A percentile compares a stretch with the other conserved stretches of the same genome.
These are phyloP conservation scores for Annulohypoxylon bovei DNA, from an alignment of 495 filamentous ascomycete genomes.

Conservation along the genomic window DNA sequence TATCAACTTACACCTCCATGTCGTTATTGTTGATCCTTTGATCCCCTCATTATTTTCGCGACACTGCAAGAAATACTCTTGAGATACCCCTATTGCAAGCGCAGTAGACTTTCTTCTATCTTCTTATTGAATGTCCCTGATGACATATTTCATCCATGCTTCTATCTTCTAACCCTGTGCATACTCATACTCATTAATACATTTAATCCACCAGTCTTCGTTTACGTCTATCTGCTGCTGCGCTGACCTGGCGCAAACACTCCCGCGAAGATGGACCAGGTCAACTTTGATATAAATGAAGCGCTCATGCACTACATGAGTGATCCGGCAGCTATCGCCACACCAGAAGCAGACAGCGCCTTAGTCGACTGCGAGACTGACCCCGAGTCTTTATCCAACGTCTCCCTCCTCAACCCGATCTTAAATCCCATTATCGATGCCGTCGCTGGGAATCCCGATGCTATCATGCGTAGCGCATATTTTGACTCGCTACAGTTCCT, in stretches of 20 bases:
- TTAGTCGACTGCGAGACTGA: constrained; percentile 93
- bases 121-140: constrained; percentile 14
- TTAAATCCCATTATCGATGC: constrained; percentile 94
- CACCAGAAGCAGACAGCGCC: constrained; percentile 84
- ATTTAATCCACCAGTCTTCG: constrained; percentile 1
- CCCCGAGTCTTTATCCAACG: constrained; percentile 80
- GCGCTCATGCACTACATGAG: constrained; percentile 95
- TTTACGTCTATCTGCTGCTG: constrained; percentile 12
- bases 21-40: constrained; percentile 5
- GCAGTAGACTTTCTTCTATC: constrained; percentile 6
- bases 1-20: not conserved
- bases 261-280: constrained; percentile 71
- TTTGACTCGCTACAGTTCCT: constrained; percentile 96
- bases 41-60: constrained; percentile 9
- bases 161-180: constrained; percentile 2
- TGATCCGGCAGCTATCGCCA: constrained; percentile 83
- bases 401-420: constrained; percentile 79
- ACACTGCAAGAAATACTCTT: constrained; percentile 7
- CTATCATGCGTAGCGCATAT: constrained; percentile 75
- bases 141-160: not conserved
- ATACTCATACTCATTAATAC: not conserved
- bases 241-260: constrained; percentile 33
- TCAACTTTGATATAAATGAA: constrained; percentile 93
- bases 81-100: constrained; percentile 26
- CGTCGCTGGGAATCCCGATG: constrained; percentile 89